Conservation (phyloP, 2,329 filamentous ascomycete genomes). For the Daldinia sp. region DNA sequence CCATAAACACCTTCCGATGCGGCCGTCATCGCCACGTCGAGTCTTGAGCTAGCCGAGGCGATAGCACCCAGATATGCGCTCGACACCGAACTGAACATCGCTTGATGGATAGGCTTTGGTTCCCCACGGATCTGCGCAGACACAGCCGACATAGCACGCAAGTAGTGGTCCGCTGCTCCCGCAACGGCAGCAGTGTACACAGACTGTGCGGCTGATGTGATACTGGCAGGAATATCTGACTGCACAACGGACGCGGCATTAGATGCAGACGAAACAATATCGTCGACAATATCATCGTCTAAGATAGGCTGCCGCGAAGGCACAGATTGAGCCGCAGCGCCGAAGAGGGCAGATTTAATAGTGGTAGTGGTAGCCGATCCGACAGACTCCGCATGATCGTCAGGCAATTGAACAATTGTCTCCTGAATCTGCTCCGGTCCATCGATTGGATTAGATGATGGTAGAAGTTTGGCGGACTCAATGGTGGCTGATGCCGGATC, state of each 20-base stretch:
- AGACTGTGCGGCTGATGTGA: conserved; percentile 58
- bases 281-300: conserved; percentile 57
- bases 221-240: conserved; percentile 49
- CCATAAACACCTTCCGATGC: conserved; percentile 60
- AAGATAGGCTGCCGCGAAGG: conserved; percentile 59
- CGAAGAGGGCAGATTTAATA: conserved; percentile 59
- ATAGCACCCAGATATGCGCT: conserved; percentile 73
- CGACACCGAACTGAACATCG: conserved; percentile 74
- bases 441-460: conserved; percentile 35
- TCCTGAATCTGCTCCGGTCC: conserved; percentile 47
- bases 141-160: conserved; percentile 71
- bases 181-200: conserved; percentile 72
- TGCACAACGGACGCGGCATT: conserved; percentile 48
- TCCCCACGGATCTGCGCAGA: conserved; percentile 74
- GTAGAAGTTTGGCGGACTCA: conserved; percentile 40
- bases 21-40: conserved; percentile 63
- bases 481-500: conserved; percentile 40
- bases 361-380: conserved; percentile 37
- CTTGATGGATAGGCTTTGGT: conserved; percentile 72
- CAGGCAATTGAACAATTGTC: conserved; percentile 45
- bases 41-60: conserved; percentile 65
- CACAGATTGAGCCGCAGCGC: conserved; percentile 60
- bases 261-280: conserved; percentile 52
- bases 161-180: conserved; percentile 72
- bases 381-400: conserved; percentile 38